Evolutionary conservation across 805 yeast species (phyloP), one percentile per base, ranked within the genome.

Genomic region (Sugiyamaella smithiae): DNA sequence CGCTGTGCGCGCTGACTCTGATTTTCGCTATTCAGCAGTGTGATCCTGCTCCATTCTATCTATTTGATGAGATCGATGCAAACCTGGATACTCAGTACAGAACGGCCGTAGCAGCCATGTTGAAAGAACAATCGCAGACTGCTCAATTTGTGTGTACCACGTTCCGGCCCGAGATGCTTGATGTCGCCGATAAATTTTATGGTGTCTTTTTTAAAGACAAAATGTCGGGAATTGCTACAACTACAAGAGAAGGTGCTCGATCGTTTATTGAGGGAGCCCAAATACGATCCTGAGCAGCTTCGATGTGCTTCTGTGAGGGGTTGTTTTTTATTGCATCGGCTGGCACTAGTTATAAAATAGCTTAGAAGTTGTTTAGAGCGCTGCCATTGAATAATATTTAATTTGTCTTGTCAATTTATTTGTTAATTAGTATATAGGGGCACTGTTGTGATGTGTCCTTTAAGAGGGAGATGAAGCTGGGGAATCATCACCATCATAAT

Each of bases 131-230:
- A 47, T 79, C 96, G 17, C 59, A 58, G 4, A 45, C 40, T n/a
- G 95, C 95, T 11, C 99, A 93, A 67, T 93, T 91, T 61, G 88
- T 93, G 32, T 90, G 98, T 65, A 93, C 99, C 0, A 93, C 99
- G 0, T 93, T 93, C 73, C 75, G 97, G 58, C 88, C 95, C 0
- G 99, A 93, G 64, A 82, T 93, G 87, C 70, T 93, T 31, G 82
- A 82, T 53, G 88, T 83, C 5, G 95, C 97, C 4, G 88, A 87
- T 64, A 82, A 81, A 52, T 89, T 85, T 61, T 91, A 81, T 63
- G 96, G 97, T 17, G 97, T 93, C 1, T 79, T 81, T 70, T 91
- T 82, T 64, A 80, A 79, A 51, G 84, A 87, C 61, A 87, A 88
- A 60, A 88, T 86, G 42, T 87, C 96, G 48, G 75, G 85, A 0